Evolutionary conservation across 2,329 filamentous ascomycete species (phyloP).

Genomic region (Monosporascus sp.): DNA sequence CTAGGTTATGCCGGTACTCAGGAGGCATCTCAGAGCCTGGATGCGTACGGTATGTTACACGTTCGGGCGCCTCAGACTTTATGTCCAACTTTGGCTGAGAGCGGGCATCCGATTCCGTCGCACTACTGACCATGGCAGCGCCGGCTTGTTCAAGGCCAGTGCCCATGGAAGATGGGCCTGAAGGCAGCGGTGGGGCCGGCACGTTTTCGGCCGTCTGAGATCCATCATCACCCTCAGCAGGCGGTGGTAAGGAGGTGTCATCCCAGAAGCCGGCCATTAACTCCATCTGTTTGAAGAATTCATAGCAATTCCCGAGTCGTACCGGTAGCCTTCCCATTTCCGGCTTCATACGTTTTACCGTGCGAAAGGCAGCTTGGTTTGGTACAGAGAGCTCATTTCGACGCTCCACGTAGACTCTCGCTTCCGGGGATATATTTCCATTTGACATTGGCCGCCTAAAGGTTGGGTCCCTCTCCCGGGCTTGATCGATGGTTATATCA

Average conservation of each 20-base stretch:
- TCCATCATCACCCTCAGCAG: slow-evolving; percentile 5
- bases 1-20: slow-evolving; percentile 52
- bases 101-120: slow-evolving; percentile 12
- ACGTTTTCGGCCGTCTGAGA: slow-evolving; percentile 1
- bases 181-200: slow-evolving; percentile 4
- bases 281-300: slow-evolving; percentile 61
- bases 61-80: slow-evolving; percentile 8
- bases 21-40: slow-evolving; percentile 52
- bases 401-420: slow-evolving; percentile 53
- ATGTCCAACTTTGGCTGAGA: slow-evolving; percentile 10
- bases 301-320: slow-evolving; percentile 58
- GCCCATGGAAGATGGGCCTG: slow-evolving; percentile 8
- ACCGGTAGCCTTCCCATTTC: slow-evolving; percentile 48
- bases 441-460: slow-evolving; percentile 47
- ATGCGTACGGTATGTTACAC: slow-evolving; percentile 38
- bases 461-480: slow-evolving; percentile 41
- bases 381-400: slow-evolving; percentile 49
- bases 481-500: slow-evolving; percentile 42
- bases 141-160: slow-evolving; percentile 14
- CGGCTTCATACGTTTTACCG: slow-evolving; percentile 52
- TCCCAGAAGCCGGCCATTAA: slow-evolving; percentile 56
- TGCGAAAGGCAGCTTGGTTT: slow-evolving; percentile 57
- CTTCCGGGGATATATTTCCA: slow-evolving; percentile 51
- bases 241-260: slow-evolving; percentile 43
- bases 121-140: slow-evolving; percentile 7